Base-by-base conservation (phyloP, 1,284 basidiomycete species). In the Rhizoctonia solani region DNA sequence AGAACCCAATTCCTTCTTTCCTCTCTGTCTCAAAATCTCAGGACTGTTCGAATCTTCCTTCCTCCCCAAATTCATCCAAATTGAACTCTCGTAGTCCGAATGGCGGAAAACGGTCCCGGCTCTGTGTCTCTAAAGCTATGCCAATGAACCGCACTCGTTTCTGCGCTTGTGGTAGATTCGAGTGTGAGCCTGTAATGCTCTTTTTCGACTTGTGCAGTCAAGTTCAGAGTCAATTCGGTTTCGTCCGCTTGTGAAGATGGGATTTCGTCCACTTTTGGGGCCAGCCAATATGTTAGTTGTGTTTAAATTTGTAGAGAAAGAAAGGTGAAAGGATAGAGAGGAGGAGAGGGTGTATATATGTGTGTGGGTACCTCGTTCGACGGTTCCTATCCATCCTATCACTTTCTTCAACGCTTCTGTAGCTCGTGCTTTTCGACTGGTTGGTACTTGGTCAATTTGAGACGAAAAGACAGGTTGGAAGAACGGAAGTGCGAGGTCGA, bases 401-500 rank as follows among this genome's bases (percentile, higher is more conserved):
- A 66, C 63, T 41, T 54, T 37, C 23, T 68, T 23, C 52, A 53
- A 61, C 14, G 19, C 47, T n/a, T 53, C 52, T 53, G 25, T 54
- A 34, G 23, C 61, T 23, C 16, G 52, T 37, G n/a, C 44, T 46
- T 61, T 46, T 5, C 54, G 55, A n/a, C 39, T 21, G 8, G 23
- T 19, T 19, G 47, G 44, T 23, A 56, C 25, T 2, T 25, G 67
- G 5, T 13, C n/a, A 16, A 54, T 47, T 8, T 54, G 21, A 30
- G 50, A 16, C 19, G 27, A 21, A 32, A 34, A 37, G 46, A 58
- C 19, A 8, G 61, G 27, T 8, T 44, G 58, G 16, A 59, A 47
- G 9, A 89, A 77, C 0, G 88, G 87, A 2, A 89, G 77, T 69
- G 77, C 82, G 29, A 90, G 74, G 1, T 78, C 71, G 55, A 81